Base-by-base conservation (phyloP, 768 basidiomycete species). In the Termitomyces sp. region DNA sequence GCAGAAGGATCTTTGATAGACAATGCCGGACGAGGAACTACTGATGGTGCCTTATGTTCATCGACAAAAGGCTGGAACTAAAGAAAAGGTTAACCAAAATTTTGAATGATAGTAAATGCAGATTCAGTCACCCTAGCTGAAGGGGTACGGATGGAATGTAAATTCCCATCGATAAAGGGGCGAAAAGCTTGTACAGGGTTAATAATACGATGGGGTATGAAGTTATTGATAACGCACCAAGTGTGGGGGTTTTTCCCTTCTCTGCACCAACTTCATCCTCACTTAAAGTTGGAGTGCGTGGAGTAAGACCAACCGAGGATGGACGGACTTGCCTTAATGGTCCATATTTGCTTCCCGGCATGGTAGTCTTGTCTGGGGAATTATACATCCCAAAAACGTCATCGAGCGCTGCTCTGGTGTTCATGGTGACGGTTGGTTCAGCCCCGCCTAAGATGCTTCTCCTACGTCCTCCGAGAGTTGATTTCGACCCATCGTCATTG, bases 351-450 rank as follows among this genome's bases (percentile, higher is more conserved):
- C 84, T 88, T 24, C 88, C 87, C 5, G 82, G 80, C 4, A 77
- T 83, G 46, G 78, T 77, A 0, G 87, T 87, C 72, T 86, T 90
- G 59, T 91, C 90, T 2, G 90, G 90, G 9, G 90, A 92, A 69
- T 97, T 96, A 69, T 94, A 98, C 88, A 98, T 94, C 53, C 87
- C 89, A 72, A 95, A 94, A 42, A 98, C 93, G 66, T 98, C 94
- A 13, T 85, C 90, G 34, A 97, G 79, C 4, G 97, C 97, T 61
- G 93, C 92, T 69, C 94, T 95, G 29, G 97, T 99, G 69, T 97
- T 97, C 64, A 98, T 93, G 0, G 97, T 99, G 6, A 98, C 87
- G 0, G 92, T 93, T 4, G 91, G 90, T 68, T 93, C 91, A 16
- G 75, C 77, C 16, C 71, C 79, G 29, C 50, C 50, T n/a, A 75